phyloP scores from a whole-genome alignment of 1,284 basidiomycete species.

The Microbotryum saponariae region DNA sequence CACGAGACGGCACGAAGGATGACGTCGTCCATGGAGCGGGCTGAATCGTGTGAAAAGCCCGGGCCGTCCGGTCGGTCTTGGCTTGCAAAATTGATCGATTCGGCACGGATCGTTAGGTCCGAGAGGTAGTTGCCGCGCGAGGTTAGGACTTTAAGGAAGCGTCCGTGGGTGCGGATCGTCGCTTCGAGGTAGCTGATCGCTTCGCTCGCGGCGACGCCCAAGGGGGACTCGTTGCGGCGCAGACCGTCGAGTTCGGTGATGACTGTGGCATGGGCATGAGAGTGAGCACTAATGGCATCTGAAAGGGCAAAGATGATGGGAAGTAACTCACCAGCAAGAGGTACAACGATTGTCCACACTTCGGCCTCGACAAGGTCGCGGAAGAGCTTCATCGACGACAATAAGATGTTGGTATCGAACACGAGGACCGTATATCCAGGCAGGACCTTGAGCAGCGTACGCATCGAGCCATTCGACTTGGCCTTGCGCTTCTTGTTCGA shows the following conservation, averaged over 20 bases:
- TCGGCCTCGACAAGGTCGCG: constrained; percentile 67
- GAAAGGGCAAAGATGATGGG: too few relatives aligned
- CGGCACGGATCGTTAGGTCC: constrained; percentile 72
- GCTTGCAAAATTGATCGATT: constrained; percentile 64
- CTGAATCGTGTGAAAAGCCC: constrained; percentile 47
- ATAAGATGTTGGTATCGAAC: constrained; percentile 86
- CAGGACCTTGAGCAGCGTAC: constrained; percentile 52
- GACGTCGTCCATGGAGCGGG: constrained; percentile 85
- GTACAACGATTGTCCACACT: constrained; percentile 81
- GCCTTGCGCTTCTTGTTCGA: constrained; percentile 23
- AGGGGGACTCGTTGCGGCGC: constrained; percentile 50
- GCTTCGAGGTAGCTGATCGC: constrained; percentile 67
- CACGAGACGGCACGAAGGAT: constrained; percentile 84
- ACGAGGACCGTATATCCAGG: constrained; percentile 85
- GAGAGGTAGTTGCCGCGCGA: constrained; percentile 87
- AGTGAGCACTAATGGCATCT: too few relatives aligned
- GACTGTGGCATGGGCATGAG: constrained; percentile 45
- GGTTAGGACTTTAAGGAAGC: constrained; percentile 86
- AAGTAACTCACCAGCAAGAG: constrained; percentile 54
- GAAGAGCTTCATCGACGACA: constrained; percentile 68
- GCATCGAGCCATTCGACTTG: constrained; percentile 33
- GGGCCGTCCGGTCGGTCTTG: constrained; percentile 17
- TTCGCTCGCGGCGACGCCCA: constrained; percentile 49
- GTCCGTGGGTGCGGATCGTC: constrained; percentile 63
- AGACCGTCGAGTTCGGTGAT: constrained; percentile 94